phyloP scores from a whole-genome alignment of 1,284 basidiomycete species.

The Flammula alnicola region DNA sequence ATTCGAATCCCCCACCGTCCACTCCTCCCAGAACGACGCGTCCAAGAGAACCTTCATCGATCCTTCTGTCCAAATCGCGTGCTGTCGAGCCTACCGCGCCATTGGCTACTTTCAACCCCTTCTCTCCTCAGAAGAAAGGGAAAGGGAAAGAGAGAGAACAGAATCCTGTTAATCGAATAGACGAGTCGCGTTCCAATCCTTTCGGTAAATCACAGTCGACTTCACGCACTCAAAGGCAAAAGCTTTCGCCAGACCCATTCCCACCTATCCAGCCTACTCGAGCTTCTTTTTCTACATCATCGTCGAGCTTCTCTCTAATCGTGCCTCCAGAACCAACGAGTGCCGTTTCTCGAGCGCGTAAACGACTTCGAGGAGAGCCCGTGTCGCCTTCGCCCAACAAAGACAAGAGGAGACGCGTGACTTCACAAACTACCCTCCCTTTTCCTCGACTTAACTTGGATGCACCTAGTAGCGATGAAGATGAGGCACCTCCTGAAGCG shows the following conservation, averaged over 20 bases:
- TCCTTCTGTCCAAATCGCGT: constrained; percentile 51
- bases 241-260: constrained; percentile 37
- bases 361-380: constrained; percentile 77
- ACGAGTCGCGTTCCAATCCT: constrained; percentile 43
- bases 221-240: constrained; percentile 13
- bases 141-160: constrained; percentile 40
- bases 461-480: constrained; percentile 38
- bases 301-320: constrained; percentile 21
- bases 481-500: constrained; percentile 40
- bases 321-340: constrained; percentile 33
- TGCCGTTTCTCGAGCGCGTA: constrained; percentile 70
- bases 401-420: constrained; percentile 64
- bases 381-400: constrained; percentile 81
- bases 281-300: constrained; percentile 30
- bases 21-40: constrained; percentile 31
- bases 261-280: constrained; percentile 35
- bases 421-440: constrained; percentile 35
- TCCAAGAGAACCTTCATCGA: constrained; percentile 38
- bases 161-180: constrained; percentile 11
- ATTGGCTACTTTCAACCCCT: constrained; percentile 67
- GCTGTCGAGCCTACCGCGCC: constrained; percentile 52
- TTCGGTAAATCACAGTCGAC: constrained; percentile 50
- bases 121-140: constrained; percentile 70
- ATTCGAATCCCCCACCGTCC: constrained; percentile 35
- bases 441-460: constrained; percentile 33